Percentiles rank a stretch among this genome's conserved stretches.
These are phyloP conservation scores for Oryza rufipogon DNA, from an alignment of 176 grass and related monocot species.

Conservation along the genomic window DNA sequence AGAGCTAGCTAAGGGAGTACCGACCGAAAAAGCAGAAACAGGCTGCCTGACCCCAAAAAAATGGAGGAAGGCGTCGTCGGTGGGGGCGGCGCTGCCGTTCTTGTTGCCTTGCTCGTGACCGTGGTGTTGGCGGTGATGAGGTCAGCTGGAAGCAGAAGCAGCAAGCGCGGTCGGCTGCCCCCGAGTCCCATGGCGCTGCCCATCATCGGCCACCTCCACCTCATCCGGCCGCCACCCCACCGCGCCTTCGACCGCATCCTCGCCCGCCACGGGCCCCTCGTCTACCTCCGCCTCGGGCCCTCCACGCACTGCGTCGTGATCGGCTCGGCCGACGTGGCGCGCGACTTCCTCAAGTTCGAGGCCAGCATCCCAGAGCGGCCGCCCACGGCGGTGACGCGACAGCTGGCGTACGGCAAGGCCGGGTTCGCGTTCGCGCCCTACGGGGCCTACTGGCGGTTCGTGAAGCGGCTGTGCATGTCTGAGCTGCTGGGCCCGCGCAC, in stretches of 20 bases:
- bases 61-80: no score
- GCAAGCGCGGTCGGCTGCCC: constrained; percentile 30
- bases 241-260: constrained; percentile 52
- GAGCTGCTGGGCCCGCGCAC: constrained; percentile 67
- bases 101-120: background rate
- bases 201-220: constrained; percentile 60
- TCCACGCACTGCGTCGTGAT: constrained; percentile 54
- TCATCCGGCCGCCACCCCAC: constrained; percentile 43
- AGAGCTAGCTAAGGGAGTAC: no score
- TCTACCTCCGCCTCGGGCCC: constrained; percentile 61
- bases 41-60: no score
- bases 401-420: constrained; percentile 51
- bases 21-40: no score
- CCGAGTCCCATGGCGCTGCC: constrained; percentile 52
- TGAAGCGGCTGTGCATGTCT: constrained; percentile 69
- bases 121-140: background rate
- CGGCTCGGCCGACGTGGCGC: constrained; percentile 37
- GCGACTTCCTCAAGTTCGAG: constrained; percentile 48
- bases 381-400: constrained; percentile 36
- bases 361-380: constrained; percentile 61
- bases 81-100: no score
- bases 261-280: constrained; percentile 32
- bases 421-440: constrained; percentile 75
- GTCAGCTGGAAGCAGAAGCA: background rate
- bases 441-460: constrained; percentile 64